phyloP scores from a whole-genome alignment of 208 protist genomes.

The Leishmania gerbilli region DNA sequence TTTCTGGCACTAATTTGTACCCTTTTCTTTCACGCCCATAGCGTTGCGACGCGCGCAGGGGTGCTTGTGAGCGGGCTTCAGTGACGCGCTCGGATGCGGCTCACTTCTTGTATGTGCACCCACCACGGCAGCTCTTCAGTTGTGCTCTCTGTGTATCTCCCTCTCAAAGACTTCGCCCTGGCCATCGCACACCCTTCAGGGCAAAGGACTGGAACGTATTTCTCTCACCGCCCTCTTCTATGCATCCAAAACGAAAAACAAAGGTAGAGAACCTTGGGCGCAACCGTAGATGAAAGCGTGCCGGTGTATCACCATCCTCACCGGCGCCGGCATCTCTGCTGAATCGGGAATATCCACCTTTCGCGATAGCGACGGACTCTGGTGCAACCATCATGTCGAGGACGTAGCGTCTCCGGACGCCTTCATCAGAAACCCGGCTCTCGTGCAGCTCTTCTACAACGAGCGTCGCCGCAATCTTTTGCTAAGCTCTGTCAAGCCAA shows the following conservation, averaged over 20 bases:
- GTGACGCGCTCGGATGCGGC: neutral
- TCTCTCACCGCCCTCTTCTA: neutral
- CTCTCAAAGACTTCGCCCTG: neutral
- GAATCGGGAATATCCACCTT: constrained; percentile 74
- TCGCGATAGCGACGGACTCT: constrained; percentile 62
- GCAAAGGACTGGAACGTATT: neutral
- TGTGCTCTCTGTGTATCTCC: neutral
- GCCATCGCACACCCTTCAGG: neutral
- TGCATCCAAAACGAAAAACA: neutral
- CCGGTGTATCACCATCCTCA: constrained; percentile 61
- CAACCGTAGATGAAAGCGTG: constrained; percentile 31
- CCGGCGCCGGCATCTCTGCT: constrained; percentile 77
- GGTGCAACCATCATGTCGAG: constrained; percentile 75
- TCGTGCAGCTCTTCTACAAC: constrained; percentile 79
- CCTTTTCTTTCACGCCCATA: neutral
- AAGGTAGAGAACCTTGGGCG: neutral
- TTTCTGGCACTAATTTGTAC: no score
- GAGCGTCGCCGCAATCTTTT: constrained; percentile 45
- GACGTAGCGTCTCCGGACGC: constrained; percentile 63
- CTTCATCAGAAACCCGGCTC: constrained; percentile 42
- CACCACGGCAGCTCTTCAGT: neutral
- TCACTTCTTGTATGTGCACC: neutral
- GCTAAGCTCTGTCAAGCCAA: constrained; percentile 40
- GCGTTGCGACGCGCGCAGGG: neutral
- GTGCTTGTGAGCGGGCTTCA: neutral